Evolutionary conservation across 768 basidiomycete genomes (phyloP).

Genomic region (Hygrophorus pudorinus): DNA sequence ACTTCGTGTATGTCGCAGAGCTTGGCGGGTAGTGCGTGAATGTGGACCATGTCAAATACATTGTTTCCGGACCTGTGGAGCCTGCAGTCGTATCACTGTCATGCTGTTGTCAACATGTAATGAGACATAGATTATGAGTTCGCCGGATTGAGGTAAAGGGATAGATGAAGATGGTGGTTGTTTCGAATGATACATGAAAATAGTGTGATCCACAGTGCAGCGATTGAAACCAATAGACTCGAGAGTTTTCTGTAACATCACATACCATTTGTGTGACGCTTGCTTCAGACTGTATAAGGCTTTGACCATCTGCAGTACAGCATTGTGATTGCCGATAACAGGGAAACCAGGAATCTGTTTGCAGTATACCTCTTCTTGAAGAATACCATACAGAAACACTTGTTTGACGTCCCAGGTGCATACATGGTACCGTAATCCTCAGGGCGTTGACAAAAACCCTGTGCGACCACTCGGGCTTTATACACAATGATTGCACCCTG

Average conservation of each 20-base stretch:
- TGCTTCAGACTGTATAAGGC: not conserved
- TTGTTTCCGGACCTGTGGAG: no score
- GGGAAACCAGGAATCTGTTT: slow-evolving; percentile 11
- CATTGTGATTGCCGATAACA: no score
- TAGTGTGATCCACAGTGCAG: slow-evolving; percentile 18
- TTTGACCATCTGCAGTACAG: no score
- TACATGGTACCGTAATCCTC: slow-evolving; percentile 27
- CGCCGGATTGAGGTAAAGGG: slow-evolving; percentile 1
- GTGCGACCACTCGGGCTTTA: slow-evolving; percentile 19
- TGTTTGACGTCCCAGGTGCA: slow-evolving; percentile 18
- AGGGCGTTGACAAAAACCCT: slow-evolving; percentile 18
- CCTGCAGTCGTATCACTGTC: no score
- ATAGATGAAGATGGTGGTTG: slow-evolving; percentile 9
- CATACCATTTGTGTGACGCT: slow-evolving; percentile 12
- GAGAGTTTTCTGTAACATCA: slow-evolving; percentile 10
- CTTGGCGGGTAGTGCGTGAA: no score
- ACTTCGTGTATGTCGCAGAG: no score
- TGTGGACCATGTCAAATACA: no score
- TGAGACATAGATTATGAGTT: no score
- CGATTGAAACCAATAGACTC: slow-evolving; percentile 9
- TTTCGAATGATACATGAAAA: slow-evolving; percentile 14
- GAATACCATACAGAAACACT: not conserved
- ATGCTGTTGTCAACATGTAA: no score
- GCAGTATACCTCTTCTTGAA: slow-evolving; percentile 9
- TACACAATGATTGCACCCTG: slow-evolving; percentile 22